phyloP scores from a whole-genome alignment of 371 early-diverging fungal species.

The Rhizopus delemar region DNA sequence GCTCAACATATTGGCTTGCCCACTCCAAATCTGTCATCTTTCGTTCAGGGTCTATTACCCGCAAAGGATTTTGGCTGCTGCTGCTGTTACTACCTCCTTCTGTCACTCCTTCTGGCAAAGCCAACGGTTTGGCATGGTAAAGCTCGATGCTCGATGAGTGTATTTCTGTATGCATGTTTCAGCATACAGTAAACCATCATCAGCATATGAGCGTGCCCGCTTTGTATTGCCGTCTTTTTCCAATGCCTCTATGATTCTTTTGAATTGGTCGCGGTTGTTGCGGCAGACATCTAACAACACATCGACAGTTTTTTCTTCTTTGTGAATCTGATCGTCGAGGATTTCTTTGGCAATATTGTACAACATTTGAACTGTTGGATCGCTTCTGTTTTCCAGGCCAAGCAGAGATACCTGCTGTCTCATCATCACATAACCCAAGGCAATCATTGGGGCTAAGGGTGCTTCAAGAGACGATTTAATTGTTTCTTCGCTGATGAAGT shows the following conservation, averaged over 20 bases:
- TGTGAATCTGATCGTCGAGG: no score
- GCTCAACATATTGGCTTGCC: background rate
- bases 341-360: no score
- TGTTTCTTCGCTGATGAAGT: no score
- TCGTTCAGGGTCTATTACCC: conserved; percentile 7
- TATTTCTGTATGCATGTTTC: conserved; percentile 16
- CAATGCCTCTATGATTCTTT: conserved; percentile 17
- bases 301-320: conserved; percentile 7
- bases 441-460: no score
- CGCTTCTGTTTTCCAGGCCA: no score
- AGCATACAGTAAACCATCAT: conserved; percentile 10
- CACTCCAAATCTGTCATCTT: conserved; percentile 4
- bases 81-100: background rate
- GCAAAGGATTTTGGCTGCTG: conserved; percentile 11
- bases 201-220: conserved; percentile 11
- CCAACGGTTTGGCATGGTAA: conserved; percentile 7
- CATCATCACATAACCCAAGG: no score
- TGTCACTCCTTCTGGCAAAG: no score
- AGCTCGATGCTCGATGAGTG: conserved; percentile 5
- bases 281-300: conserved; percentile 10
- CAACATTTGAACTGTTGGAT: no score
- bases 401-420: no score
- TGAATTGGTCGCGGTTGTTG: conserved; percentile 10
- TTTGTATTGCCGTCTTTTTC: conserved; percentile 17
- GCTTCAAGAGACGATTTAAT: no score